A percentile compares a stretch with the other conserved stretches of the same genome.
These are phyloP conservation scores for Pseudogymnoascus destructans DNA, from an alignment of 2,329 filamentous ascomycete species.

Conservation along the genomic window DNA sequence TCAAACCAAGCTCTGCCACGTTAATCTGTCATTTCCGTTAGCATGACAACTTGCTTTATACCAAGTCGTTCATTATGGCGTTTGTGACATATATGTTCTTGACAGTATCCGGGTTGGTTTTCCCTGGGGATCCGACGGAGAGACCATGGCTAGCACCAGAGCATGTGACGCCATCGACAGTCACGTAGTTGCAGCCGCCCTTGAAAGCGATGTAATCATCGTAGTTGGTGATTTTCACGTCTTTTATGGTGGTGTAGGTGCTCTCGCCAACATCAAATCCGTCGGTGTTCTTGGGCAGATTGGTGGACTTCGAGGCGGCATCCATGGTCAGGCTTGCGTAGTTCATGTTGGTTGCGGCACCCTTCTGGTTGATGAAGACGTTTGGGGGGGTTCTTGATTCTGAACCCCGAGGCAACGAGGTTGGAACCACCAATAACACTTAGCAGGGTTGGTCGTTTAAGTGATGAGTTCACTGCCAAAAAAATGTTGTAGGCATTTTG, in stretches of 20 bases:
- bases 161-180: conserved; percentile 31
- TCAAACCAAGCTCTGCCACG: neutral
- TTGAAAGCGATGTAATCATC: conserved; percentile 32
- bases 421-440: conserved; percentile 29
- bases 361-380: conserved; percentile 32
- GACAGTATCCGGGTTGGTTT: conserved; percentile 29
- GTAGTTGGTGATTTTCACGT: conserved; percentile 30
- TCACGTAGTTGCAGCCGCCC: conserved; percentile 28
- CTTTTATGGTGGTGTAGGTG: conserved; percentile 28
- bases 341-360: conserved; percentile 26
- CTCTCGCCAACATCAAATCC: conserved; percentile 32
- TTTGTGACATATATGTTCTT: conserved; percentile 31
- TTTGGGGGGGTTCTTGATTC: conserved; percentile 34
- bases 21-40: neutral
- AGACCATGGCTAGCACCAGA: conserved; percentile 33
- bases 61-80: conserved; percentile 29
- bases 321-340: conserved; percentile 30
- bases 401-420: conserved; percentile 24
- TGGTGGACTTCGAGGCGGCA: conserved; percentile 29
- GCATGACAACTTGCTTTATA: neutral
- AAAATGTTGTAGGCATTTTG: conserved; percentile 32
- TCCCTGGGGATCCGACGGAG: conserved; percentile 35
- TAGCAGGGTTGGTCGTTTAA: conserved; percentile 30
- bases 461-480: conserved; percentile 29
- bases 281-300: conserved; percentile 26